A percentile compares a stretch with the other conserved stretches of the same genome.
These are phyloP conservation scores for Polysphondylium violaceum DNA, from an alignment of 78 protist genomes.

Conservation along the genomic window DNA sequence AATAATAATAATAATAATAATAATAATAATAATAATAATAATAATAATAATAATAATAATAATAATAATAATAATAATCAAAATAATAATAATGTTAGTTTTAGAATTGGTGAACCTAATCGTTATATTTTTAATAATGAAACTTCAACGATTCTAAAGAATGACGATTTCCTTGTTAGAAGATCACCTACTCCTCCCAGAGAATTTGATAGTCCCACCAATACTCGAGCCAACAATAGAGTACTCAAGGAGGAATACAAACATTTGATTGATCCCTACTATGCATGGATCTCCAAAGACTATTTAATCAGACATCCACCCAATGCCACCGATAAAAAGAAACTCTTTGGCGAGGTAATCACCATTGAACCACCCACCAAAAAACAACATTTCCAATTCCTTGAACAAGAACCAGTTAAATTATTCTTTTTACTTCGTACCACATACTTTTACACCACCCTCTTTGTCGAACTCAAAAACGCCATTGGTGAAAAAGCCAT, in stretches of 20 bases:
- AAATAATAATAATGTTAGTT: not conserved
- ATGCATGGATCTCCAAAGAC: not conserved
- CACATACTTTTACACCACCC: not conserved
- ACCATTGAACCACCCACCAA: not conserved
- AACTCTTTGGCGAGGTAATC: not conserved
- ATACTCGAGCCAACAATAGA: not conserved
- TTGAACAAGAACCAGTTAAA: too few relatives aligned
- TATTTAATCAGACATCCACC: too few relatives aligned
- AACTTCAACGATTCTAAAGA: too few relatives aligned
- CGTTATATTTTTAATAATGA: not conserved
- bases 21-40: not conserved
- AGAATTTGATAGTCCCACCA: too few relatives aligned
- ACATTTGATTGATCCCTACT: not conserved
- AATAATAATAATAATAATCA: not conserved
- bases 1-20: constrained; percentile 1
- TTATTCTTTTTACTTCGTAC: too few relatives aligned
- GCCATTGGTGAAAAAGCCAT: not conserved
- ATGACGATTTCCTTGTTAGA: too few relatives aligned
- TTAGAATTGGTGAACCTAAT: too few relatives aligned
- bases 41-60: not conserved
- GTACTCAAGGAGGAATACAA: not conserved
- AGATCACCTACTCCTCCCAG: too few relatives aligned
- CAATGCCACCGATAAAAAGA: not conserved
- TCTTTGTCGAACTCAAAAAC: not conserved
- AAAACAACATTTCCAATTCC: not conserved